Percentiles rank a stretch among this genome's conserved stretches.
Conservation (phyloP, 1,139 yeast species). For the Geotrichum cucujoidarum region DNA sequence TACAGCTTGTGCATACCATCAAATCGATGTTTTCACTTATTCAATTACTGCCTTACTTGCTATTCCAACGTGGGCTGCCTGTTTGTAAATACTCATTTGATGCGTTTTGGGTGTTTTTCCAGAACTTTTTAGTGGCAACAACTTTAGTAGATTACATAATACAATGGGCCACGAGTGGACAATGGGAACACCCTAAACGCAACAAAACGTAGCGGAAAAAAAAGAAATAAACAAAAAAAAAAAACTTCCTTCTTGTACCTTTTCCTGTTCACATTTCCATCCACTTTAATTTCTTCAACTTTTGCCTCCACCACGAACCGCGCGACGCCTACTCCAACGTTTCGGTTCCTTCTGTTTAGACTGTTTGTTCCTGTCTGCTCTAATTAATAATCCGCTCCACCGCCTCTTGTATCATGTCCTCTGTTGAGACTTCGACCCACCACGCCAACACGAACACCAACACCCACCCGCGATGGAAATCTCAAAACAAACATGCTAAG, state of each 20-base stretch:
- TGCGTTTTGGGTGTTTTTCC: too few species aligned
- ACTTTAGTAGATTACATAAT: too few species aligned
- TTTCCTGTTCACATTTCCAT: background rate
- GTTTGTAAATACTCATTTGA: too few species aligned
- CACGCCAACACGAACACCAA: background rate
- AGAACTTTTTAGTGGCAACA: too few species aligned
- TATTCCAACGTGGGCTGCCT: too few species aligned
- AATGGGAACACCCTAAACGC: too few species aligned
- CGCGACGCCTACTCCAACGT: background rate
- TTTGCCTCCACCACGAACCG: background rate
- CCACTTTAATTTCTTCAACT: background rate
- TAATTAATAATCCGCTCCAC: too few species aligned
- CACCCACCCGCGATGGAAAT: constrained; percentile 11
- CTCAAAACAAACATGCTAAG: background rate
- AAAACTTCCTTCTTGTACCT: constrained; percentile 1
- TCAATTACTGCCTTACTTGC: too few species aligned
- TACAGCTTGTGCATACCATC: too few species aligned
- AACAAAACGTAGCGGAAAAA: background rate
- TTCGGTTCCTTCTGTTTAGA: background rate
- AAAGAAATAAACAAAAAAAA: constrained; percentile 1
- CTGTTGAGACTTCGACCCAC: constrained; percentile 4
- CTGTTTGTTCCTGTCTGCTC: background rate
- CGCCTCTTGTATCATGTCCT: constrained; percentile 6
- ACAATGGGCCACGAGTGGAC: too few species aligned
- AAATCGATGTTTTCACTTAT: too few species aligned